phyloP scores from a whole-genome alignment of 192 early-diverging fungal species.

The Coemansia sp. region DNA sequence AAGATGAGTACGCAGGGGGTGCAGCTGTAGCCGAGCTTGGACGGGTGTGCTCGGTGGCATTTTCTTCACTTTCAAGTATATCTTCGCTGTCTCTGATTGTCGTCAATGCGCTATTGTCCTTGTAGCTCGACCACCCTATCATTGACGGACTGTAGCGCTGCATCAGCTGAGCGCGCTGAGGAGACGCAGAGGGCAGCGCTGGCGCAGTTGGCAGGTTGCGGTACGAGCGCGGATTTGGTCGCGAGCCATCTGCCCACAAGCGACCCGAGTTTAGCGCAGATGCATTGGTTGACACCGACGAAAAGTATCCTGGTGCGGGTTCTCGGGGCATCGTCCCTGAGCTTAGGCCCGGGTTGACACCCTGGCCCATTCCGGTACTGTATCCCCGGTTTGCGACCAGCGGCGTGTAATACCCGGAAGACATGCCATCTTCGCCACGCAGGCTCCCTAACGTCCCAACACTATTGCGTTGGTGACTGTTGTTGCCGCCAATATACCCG shows the following conservation, averaged over 20 bases:
- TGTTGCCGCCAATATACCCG: conserved; percentile 45
- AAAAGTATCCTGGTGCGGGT: conserved; percentile 23
- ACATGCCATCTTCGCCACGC: conserved; percentile 24
- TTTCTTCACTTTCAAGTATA: conserved; percentile 9
- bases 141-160: conserved; percentile 43
- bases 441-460: conserved; percentile 3
- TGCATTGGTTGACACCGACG: conserved; percentile 32
- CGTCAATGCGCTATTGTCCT: conserved; percentile 23
- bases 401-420: conserved; percentile 32
- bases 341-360: conserved; percentile 13
- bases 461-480: conserved; percentile 16
- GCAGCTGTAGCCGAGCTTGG: conserved; percentile 15
- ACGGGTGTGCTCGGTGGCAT: neutral
- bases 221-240: neutral
- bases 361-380: conserved; percentile 17
- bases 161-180: conserved; percentile 26
- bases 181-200: conserved; percentile 24
- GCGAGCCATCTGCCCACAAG: neutral
- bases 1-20: neutral
- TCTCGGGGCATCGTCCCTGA: conserved; percentile 48
- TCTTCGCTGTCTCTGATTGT: conserved; percentile 38
- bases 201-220: conserved; percentile 12
- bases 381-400: conserved; percentile 14
- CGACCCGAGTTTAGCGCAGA: conserved; percentile 9
- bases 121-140: conserved; percentile 39